Evolutionary conservation across 2,329 filamentous ascomycete species (phyloP).

Genomic region (Penicillium fuscoglaucum): DNA sequence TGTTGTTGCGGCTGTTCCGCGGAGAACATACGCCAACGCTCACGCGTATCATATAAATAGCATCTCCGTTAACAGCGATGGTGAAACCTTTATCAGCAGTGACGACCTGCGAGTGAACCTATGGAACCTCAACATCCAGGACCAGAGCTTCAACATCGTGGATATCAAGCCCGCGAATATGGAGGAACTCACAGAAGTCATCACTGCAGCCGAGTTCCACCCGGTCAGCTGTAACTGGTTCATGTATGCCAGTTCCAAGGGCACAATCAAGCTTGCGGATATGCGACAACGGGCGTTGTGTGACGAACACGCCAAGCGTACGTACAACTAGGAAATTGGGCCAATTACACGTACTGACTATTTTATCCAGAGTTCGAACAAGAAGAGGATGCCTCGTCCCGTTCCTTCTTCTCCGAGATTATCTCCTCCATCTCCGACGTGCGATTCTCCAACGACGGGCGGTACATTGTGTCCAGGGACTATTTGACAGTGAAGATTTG

Average conservation of each 20-base stretch:
- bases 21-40: slow-evolving; percentile 95
- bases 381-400: slow-evolving; percentile 94
- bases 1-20: slow-evolving; percentile 91
- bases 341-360: slow-evolving; percentile 8
- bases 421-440: slow-evolving; percentile 99
- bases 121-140: slow-evolving; percentile 99
- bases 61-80: slow-evolving; percentile 99
- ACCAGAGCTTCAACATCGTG: slow-evolving; percentile 99
- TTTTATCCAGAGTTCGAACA: slow-evolving; percentile 82
- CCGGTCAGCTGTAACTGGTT: slow-evolving; percentile 98
- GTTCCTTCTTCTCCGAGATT: slow-evolving; percentile 99
- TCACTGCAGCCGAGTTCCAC: slow-evolving; percentile 97
- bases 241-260: slow-evolving; percentile 99
- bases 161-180: slow-evolving; percentile 99
- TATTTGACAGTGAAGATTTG: slow-evolving; percentile 99
- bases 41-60: slow-evolving; percentile 99
- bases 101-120: slow-evolving; percentile 97
- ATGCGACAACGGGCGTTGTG: slow-evolving; percentile 97
- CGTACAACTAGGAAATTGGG: slow-evolving; percentile 36
- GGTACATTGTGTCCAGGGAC: slow-evolving; percentile 95
- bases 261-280: slow-evolving; percentile 96
- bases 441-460: slow-evolving; percentile 91
- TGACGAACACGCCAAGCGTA: slow-evolving; percentile 93
- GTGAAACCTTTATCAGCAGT: slow-evolving; percentile 98
- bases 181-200: slow-evolving; percentile 98